phyloP scores from a whole-genome alignment of 2,329 filamentous ascomycete genomes.

The Penicillium sp. region DNA sequence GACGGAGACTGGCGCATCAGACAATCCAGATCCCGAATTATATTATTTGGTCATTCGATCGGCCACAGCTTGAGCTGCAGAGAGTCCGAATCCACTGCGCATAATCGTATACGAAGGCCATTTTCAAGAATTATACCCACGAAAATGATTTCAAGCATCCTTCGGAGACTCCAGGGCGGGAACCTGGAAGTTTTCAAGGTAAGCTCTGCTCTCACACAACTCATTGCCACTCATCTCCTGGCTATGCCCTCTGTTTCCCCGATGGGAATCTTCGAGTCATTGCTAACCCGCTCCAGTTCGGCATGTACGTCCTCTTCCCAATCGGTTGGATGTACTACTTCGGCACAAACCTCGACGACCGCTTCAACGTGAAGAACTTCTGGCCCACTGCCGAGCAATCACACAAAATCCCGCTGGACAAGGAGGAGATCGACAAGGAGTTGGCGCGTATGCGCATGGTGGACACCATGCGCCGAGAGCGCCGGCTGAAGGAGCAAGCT shows the following conservation, averaged over 20 bases:
- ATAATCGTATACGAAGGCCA: background rate
- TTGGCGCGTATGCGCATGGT: conserved; percentile 65
- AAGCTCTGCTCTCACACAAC: conserved; percentile 24
- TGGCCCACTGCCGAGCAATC: conserved; percentile 73
- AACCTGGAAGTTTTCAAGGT: conserved; percentile 97
- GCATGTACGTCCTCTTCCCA: conserved; percentile 98
- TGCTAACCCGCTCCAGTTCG: conserved; percentile 66
- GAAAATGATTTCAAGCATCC: conserved; percentile 41
- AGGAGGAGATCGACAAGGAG: conserved; percentile 71
- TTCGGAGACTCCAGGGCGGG: conserved; percentile 69
- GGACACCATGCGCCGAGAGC: conserved; percentile 53
- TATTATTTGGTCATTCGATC: background rate
- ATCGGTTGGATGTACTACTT: conserved; percentile 99
- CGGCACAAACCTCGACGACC: conserved; percentile 92
- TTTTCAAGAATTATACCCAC: background rate
- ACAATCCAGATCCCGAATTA: background rate
- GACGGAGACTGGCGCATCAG: conserved; percentile 12
- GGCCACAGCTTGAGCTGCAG: background rate
- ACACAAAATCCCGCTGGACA: conserved; percentile 56
- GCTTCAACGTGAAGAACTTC: conserved; percentile 86
- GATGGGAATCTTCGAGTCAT: background rate
- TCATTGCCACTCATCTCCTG: background rate
- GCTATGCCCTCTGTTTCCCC: background rate
- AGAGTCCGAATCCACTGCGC: background rate
- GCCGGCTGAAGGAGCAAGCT: conserved; percentile 30